Evolutionary conservation across 305 asterid genomes (phyloP).

Genomic region (Rubia tinctorum): DNA sequence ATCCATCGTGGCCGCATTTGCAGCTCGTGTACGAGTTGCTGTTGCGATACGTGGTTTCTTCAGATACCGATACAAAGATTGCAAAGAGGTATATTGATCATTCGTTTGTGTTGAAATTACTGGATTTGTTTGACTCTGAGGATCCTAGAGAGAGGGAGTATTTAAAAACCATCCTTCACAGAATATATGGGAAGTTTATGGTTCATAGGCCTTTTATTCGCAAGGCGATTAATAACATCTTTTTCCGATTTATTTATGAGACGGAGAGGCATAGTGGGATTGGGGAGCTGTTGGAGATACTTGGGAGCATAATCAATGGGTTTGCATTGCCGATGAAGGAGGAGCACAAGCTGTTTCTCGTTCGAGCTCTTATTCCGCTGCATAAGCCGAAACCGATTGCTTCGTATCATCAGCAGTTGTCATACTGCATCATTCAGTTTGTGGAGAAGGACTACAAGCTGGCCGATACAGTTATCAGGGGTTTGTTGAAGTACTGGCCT

Average conservation of each 20-base stretch:
- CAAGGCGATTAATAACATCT: slow-evolving; percentile 74
- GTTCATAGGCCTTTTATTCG: slow-evolving; percentile 91
- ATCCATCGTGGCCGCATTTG: slow-evolving; percentile 84
- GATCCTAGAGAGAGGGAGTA: slow-evolving; percentile 87
- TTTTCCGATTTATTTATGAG: slow-evolving; percentile 75
- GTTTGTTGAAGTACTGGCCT: slow-evolving; percentile 87
- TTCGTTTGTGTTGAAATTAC: slow-evolving; percentile 64
- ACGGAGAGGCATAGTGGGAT: slow-evolving; percentile 77
- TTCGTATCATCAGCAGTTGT: slow-evolving; percentile 71
- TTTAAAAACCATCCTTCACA: slow-evolving; percentile 78
- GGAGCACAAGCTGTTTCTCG: slow-evolving; percentile 89
- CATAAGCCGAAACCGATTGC: slow-evolving; percentile 71
- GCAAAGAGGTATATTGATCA: slow-evolving; percentile 86
- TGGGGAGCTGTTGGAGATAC: slow-evolving; percentile 83
- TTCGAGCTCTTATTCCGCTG: slow-evolving; percentile 72
- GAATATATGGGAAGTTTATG: slow-evolving; percentile 92
- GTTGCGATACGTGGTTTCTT: slow-evolving; percentile 62
- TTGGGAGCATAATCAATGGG: slow-evolving; percentile 90
- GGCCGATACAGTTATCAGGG: slow-evolving; percentile 75
- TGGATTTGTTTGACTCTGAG: slow-evolving; percentile 81
- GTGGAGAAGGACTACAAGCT: slow-evolving; percentile 82
- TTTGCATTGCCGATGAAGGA: slow-evolving; percentile 95
- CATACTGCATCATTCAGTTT: slow-evolving; percentile 69
- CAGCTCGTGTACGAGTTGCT: slow-evolving; percentile 74
- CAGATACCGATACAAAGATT: slow-evolving; percentile 68